Conservation (phyloP, 352 stramenopile species). For the Globisporangium solare region DNA sequence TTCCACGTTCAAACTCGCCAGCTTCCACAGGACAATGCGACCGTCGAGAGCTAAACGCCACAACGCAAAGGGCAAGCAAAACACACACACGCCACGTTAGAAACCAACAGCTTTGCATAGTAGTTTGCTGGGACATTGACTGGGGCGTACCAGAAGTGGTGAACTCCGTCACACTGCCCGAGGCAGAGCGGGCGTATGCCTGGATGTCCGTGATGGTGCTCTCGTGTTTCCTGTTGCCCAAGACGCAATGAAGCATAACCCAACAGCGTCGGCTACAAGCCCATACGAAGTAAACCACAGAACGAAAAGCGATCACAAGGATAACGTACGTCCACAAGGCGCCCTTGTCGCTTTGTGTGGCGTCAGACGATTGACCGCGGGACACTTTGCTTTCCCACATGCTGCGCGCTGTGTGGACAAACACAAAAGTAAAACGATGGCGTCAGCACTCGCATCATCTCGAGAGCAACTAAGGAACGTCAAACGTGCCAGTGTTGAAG, state of each 20-base stretch:
- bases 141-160: slow-evolving; percentile 66
- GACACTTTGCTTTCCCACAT: slow-evolving; percentile 86
- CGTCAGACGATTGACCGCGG: slow-evolving; percentile 77
- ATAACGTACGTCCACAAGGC: slow-evolving; percentile 76
- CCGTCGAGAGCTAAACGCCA: slow-evolving; percentile 61
- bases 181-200: slow-evolving; percentile 41
- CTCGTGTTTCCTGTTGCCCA: slow-evolving; percentile 63
- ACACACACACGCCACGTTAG: not conserved
- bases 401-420: slow-evolving; percentile 37
- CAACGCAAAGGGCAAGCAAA: not conserved
- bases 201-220: slow-evolving; percentile 85
- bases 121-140: not conserved
- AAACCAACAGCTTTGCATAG: not conserved
- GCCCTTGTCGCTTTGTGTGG: slow-evolving; percentile 76
- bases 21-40: slow-evolving; percentile 76
- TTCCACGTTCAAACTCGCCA: slow-evolving; percentile 66
- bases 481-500: slow-evolving; percentile 55
- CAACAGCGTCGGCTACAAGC: not conserved
- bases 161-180: slow-evolving; percentile 67
- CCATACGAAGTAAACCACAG: not conserved
- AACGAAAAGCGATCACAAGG: not conserved
- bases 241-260: not conserved
- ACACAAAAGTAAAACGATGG: not conserved
- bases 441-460: not conserved
- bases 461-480: not conserved